A percentile compares a stretch with the other conserved stretches of the same genome.
These are phyloP conservation scores for Arthrobotrys sinensis DNA, from an alignment of 2,329 filamentous ascomycete species.

Conservation along the genomic window DNA sequence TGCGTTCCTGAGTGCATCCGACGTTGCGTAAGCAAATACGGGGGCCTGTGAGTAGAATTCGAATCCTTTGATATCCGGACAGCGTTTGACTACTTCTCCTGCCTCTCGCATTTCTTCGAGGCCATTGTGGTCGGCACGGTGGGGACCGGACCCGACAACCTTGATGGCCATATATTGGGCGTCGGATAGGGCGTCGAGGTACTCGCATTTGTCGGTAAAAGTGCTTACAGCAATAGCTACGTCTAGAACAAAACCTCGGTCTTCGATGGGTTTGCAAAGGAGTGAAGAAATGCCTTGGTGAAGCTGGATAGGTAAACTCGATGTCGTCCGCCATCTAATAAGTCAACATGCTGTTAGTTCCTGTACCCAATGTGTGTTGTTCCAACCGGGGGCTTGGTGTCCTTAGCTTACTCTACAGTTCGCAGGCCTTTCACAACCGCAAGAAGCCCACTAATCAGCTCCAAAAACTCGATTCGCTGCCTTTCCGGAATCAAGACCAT, in stretches of 20 bases:
- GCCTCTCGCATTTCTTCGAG: conserved; percentile 35
- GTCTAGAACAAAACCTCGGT: conserved; percentile 14
- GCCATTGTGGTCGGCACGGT: conserved; percentile 27
- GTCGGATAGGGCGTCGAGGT: conserved; percentile 37
- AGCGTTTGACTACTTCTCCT: conserved; percentile 37
- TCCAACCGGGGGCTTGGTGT: not conserved
- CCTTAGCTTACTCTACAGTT: conserved; percentile 28
- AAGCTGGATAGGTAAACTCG: conserved; percentile 22
- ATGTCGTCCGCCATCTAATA: conserved; percentile 43
- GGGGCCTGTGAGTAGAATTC: conserved; percentile 57
- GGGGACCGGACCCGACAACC: conserved; percentile 10
- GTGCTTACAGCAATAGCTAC: conserved; percentile 23
- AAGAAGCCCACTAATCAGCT: conserved; percentile 32
- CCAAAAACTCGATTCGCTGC: conserved; percentile 28
- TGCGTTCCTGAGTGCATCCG: conserved; percentile 18
- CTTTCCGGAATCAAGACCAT: conserved; percentile 21
- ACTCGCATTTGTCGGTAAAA: conserved; percentile 19
- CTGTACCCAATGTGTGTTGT: conserved; percentile 8
- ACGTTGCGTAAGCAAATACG: conserved; percentile 49
- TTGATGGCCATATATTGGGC: conserved; percentile 44
- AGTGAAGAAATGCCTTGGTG: conserved; percentile 34
- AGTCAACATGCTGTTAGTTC: not conserved
- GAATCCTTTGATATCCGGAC: conserved; percentile 46
- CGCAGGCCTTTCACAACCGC: conserved; percentile 15
- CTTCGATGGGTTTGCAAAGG: conserved; percentile 35